phyloP scores from a whole-genome alignment of 306 rosid genomes.

The Chamaecrista fasciculata region DNA sequence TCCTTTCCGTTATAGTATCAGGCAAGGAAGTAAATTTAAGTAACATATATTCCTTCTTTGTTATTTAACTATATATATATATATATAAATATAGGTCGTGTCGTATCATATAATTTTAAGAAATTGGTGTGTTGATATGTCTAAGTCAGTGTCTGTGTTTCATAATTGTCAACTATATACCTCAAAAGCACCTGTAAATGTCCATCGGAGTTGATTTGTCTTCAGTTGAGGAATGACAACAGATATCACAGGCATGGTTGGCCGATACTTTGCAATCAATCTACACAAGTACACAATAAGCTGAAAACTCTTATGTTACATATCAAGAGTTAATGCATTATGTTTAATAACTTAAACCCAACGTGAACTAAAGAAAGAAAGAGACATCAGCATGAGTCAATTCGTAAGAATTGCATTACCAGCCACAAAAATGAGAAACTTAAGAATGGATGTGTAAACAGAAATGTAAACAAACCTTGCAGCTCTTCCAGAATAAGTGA shows the following conservation, averaged over 20 bases:
- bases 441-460: neutral
- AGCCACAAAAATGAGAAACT: constrained; percentile 1
- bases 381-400: constrained; percentile 2
- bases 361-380: constrained; percentile 3
- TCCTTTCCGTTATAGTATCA: constrained; percentile 1
- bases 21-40: neutral
- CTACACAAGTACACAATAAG: constrained; percentile 33
- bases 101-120: no score
- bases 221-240: constrained; percentile 80
- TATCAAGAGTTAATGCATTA: neutral
- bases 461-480: constrained; percentile 60
- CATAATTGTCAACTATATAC: constrained; percentile 42
- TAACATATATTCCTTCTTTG: neutral
- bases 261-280: constrained; percentile 88
- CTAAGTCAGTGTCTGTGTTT: no score
- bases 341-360: constrained; percentile 2
- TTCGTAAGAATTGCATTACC: neutral
- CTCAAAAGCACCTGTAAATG: constrained; percentile 92
- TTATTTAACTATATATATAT: no score
- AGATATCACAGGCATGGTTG: constrained; percentile 88
- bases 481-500: constrained; percentile 98
- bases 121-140: no score
- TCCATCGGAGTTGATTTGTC: constrained; percentile 83
- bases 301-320: neutral
- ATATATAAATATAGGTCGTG: no score